Conservation (phyloP, 371 early-diverging fungal genomes). For the Choanephora cucurbitarum region DNA sequence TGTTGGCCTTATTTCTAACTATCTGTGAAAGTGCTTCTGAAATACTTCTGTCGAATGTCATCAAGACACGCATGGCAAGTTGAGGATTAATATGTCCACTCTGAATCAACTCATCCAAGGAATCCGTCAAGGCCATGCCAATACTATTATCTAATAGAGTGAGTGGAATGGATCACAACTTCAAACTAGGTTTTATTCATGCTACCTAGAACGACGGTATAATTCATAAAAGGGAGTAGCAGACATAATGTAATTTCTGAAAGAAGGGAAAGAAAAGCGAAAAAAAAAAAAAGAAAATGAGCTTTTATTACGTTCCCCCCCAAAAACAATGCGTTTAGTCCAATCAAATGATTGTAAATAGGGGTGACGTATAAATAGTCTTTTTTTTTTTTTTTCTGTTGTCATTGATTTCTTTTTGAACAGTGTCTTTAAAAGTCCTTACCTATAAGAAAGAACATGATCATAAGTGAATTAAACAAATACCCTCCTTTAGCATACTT, state of each 20-base stretch:
- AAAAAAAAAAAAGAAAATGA: not conserved
- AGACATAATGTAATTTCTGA: constrained; percentile 28
- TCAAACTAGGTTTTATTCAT: not conserved
- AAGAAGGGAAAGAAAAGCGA: not conserved
- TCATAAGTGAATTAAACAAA: no score
- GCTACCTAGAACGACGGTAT: constrained; percentile 56
- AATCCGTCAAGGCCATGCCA: constrained; percentile 92
- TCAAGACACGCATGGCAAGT: constrained; percentile 89
- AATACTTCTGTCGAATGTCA: constrained; percentile 68
- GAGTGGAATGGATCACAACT: not conserved
- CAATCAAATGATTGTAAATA: constrained; percentile 9
- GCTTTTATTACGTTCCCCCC: constrained; percentile 4
- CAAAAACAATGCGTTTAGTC: constrained; percentile 1
- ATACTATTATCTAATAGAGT: constrained; percentile 50
- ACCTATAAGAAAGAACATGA: no score
- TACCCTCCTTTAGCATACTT: no score
- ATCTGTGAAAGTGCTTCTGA: constrained; percentile 46
- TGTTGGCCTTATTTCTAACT: constrained; percentile 47
- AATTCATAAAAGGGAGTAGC: constrained; percentile 46
- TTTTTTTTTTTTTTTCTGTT: no score
- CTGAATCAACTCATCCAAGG: constrained; percentile 92
- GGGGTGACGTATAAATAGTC: constrained; percentile 1
- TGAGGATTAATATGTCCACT: constrained; percentile 93
- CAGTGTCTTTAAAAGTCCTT: no score
- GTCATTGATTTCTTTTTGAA: no score